Evolutionary conservation across 1,284 basidiomycete species (phyloP).

Genomic region (Volvariella volvacea): DNA sequence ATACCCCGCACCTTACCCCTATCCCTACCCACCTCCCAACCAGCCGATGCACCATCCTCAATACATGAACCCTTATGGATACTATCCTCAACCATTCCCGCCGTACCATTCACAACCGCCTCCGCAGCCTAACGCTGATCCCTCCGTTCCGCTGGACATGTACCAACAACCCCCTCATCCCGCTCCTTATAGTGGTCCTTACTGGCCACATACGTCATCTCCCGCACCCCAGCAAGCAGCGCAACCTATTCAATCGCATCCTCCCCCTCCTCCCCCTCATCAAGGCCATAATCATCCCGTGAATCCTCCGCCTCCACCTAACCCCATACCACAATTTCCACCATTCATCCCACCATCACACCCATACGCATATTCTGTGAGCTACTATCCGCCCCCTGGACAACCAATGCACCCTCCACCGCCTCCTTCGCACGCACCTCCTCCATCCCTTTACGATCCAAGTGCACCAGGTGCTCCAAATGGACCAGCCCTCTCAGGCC

Average conservation of each 20-base stretch:
- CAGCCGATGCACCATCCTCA: slow-evolving; percentile 16
- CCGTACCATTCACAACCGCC: slow-evolving; percentile 11
- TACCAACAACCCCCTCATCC: slow-evolving; percentile 18
- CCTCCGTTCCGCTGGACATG: slow-evolving; percentile 1
- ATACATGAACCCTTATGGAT: slow-evolving; percentile 9
- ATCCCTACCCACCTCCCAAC: slow-evolving; percentile 26
- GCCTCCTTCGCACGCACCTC: slow-evolving; percentile 8
- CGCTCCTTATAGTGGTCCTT: slow-evolving; percentile 15
- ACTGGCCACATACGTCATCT: slow-evolving; percentile 27
- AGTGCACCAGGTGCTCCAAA: slow-evolving; percentile 9
- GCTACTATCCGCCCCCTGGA: slow-evolving; percentile 6
- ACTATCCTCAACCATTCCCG: slow-evolving; percentile 2
- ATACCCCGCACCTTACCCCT: slow-evolving; percentile 28
- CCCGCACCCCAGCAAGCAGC: slow-evolving; percentile 40
- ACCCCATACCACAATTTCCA: slow-evolving; percentile 11
- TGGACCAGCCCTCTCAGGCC: slow-evolving; percentile 13
- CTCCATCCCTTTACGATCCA: slow-evolving; percentile 6
- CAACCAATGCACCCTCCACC: slow-evolving; percentile 7
- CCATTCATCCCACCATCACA: slow-evolving; percentile 15
- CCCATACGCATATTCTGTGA: slow-evolving; percentile 13
- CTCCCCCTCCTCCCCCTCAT: slow-evolving; percentile 15
- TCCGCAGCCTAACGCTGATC: slow-evolving; percentile 11
- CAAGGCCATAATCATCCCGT: slow-evolving; percentile 9
- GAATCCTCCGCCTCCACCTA: slow-evolving; percentile 8
- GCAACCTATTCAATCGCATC: slow-evolving; percentile 30